phyloP scores from a whole-genome alignment of 371 early-diverging fungal species.

The Rhizomucor pusillus region DNA sequence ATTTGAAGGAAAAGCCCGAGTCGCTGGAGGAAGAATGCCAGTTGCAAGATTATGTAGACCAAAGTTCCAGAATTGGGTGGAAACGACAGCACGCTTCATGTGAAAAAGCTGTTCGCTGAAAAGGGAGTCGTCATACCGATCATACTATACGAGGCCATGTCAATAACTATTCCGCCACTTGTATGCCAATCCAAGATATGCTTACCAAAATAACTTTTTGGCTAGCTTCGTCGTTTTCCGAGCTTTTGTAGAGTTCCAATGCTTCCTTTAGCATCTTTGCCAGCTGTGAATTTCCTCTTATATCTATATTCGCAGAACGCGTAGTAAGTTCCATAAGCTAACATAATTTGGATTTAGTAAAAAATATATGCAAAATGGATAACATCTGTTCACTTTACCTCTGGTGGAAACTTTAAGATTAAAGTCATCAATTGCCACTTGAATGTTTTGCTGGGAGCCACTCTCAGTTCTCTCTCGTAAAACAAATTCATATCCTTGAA shows the following conservation, averaged over 20 bases:
- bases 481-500: background rate
- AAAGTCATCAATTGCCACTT: background rate
- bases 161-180: too few relatives aligned
- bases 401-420: background rate
- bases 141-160: background rate
- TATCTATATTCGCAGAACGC: too few relatives aligned
- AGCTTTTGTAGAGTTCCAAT: too few relatives aligned
- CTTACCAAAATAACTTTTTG: background rate
- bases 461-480: background rate
- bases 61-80: background rate
- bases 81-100: background rate
- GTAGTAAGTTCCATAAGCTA: too few relatives aligned
- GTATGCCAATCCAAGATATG: background rate
- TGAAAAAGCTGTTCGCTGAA: background rate
- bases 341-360: too few relatives aligned
- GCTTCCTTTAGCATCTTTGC: too few relatives aligned
- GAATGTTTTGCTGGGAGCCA: background rate
- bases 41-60: background rate
- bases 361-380: too few relatives aligned
- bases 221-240: too few relatives aligned
- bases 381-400: background rate
- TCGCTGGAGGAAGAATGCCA: background rate
- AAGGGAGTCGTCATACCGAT: background rate
- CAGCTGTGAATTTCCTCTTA: too few relatives aligned
- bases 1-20: background rate